phyloP scores from a whole-genome alignment of 2,329 filamentous ascomycete species.

The Aureobasidium zeae region DNA sequence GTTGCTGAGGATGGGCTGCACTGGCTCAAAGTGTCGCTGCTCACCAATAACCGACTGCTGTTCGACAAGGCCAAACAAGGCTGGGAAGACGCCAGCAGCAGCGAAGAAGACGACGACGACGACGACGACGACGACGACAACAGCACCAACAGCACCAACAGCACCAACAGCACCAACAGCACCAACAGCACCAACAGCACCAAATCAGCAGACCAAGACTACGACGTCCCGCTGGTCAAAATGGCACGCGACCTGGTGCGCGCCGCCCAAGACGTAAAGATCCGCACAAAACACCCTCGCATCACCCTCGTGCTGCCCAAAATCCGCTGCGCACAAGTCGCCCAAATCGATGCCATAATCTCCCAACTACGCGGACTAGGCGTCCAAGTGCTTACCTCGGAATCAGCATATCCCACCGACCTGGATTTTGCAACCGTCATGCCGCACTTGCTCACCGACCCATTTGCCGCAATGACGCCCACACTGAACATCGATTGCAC shows the following conservation, averaged over 20 bases:
- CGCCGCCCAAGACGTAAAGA: constrained; percentile 47
- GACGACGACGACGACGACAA: constrained; percentile 30
- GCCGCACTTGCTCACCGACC: constrained; percentile 31
- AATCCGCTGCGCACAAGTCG: constrained; percentile 40
- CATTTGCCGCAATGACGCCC: constrained; percentile 30
- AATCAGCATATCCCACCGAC: constrained; percentile 1
- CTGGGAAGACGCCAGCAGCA: constrained; percentile 45
- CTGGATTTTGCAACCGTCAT: constrained; percentile 22
- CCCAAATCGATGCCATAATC: constrained; percentile 49
- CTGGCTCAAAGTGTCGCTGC: constrained; percentile 61
- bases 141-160: constrained; percentile 31
- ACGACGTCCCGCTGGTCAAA: constrained; percentile 49
- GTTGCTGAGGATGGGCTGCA: constrained; percentile 52
- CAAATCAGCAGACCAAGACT: constrained; percentile 37
- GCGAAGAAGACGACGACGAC: constrained; percentile 39
- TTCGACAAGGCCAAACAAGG: constrained; percentile 62
- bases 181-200: constrained; percentile 34
- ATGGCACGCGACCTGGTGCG: constrained; percentile 49
- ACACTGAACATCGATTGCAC: constrained; percentile 57
- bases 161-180: constrained; percentile 31
- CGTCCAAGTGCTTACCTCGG: constrained; percentile 27
- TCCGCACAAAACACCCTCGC: constrained; percentile 51
- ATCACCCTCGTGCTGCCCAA: constrained; percentile 54
- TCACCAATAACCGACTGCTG: constrained; percentile 53
- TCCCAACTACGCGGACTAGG: constrained; percentile 47